These are phyloP conservation scores for Xylaria sp. DNA, from an alignment of 2,329 filamentous ascomycete species.

Conservation along the genomic window DNA sequence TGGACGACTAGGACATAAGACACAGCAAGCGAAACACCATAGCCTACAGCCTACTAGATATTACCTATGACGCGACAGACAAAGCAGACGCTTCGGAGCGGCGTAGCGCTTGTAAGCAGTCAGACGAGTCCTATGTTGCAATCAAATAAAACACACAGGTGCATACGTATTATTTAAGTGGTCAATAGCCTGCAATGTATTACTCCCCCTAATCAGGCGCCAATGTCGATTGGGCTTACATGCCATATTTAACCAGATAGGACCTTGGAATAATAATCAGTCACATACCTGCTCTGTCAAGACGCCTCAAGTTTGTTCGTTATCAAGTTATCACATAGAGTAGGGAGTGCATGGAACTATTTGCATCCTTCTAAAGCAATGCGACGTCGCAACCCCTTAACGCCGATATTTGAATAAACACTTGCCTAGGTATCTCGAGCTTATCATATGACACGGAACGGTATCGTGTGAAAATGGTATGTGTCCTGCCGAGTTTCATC, in stretches of 20 bases:
- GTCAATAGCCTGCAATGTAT: background rate
- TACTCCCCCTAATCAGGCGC: background rate
- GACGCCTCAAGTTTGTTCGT: background rate
- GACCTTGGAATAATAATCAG: background rate
- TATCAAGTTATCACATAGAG: background rate
- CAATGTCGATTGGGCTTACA: background rate
- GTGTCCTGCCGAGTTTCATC: background rate
- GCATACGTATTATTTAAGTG: background rate
- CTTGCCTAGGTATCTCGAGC: background rate
- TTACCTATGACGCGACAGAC: background rate
- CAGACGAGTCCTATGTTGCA: background rate
- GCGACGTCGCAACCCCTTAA: background rate
- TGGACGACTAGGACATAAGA: background rate
- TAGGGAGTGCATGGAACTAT: background rate
- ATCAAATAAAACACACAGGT: background rate
- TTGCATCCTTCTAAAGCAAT: background rate
- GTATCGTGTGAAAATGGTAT: background rate
- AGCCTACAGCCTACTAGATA: background rate
- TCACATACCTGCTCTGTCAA: background rate
- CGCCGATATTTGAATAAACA: too few relatives aligned
- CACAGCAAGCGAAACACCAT: background rate
- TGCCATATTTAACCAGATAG: background rate
- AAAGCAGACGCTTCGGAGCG: background rate
- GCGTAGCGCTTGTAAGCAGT: background rate
- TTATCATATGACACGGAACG: background rate